A percentile compares a stretch with the other conserved stretches of the same genome.
Conservation (phyloP, 345 rosid species). For the Populus ilicifolia region DNA sequence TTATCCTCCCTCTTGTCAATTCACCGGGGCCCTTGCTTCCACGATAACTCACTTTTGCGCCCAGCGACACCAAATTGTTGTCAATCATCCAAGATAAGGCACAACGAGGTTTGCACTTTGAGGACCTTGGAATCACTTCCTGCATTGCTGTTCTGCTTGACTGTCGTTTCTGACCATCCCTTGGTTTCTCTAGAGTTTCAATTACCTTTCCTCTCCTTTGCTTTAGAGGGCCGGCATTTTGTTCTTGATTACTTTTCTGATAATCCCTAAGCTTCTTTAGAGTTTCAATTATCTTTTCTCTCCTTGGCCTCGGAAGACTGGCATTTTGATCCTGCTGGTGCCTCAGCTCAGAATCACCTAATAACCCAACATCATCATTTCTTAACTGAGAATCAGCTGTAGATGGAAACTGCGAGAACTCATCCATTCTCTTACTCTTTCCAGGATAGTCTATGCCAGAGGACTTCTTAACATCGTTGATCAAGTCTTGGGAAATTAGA, state of each 20-base stretch:
- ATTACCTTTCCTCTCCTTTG: neutral
- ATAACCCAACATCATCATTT: no score
- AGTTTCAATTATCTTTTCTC: neutral
- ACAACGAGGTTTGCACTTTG: conserved; percentile 10
- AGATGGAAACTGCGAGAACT: no score
- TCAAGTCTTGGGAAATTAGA: no score
- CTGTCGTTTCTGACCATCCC: neutral
- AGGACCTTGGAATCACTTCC: neutral
- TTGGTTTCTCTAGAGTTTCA: neutral
- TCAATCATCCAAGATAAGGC: conserved; percentile 44
- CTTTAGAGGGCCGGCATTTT: neutral
- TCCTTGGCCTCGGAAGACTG: neutral
- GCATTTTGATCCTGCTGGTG: neutral
- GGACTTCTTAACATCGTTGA: no score
- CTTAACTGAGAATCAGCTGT: no score
- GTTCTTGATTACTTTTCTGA: neutral
- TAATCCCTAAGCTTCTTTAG: conserved; percentile 3
- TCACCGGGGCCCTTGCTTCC: neutral
- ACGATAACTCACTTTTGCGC: conserved; percentile 6
- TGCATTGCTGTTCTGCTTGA: conserved; percentile 14
- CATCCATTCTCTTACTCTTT: neutral
- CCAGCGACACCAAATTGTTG: conserved; percentile 20
- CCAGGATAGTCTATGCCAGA: neutral
- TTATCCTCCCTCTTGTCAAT: conserved; percentile 8
- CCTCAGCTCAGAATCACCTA: neutral